phyloP scores from a whole-genome alignment of 176 grass and related monocot genomes.

The Rhipidocladum racemiflorum region DNA sequence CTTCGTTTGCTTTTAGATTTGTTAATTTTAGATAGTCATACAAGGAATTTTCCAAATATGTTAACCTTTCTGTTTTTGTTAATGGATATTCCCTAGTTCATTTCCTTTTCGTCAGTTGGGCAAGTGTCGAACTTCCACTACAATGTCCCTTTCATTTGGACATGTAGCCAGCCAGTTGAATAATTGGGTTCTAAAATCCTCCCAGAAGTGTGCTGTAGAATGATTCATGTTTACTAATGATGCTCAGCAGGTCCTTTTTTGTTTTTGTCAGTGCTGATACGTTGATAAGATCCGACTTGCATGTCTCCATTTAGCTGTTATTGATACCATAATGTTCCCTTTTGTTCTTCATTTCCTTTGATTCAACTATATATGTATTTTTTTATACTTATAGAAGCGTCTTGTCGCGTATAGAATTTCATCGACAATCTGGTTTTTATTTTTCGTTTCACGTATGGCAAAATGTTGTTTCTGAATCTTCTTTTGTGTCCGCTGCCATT shows the following conservation, averaged over 20 bases:
- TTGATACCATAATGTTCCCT: not conserved
- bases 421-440: not conserved
- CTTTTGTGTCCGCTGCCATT: not conserved
- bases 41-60: not conserved
- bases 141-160: slow-evolving; percentile 11
- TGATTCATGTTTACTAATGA: not conserved
- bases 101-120: slow-evolving; percentile 8
- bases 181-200: slow-evolving; percentile 22
- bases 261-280: slow-evolving; percentile 18
- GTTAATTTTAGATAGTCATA: not conserved
- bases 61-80: not conserved
- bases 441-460: slow-evolving; percentile 1
- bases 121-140: slow-evolving; percentile 22
- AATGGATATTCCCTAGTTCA: not conserved
- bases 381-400: not conserved
- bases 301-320: not conserved
- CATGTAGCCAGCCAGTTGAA: not conserved
- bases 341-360: not conserved
- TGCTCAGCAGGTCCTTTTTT: not conserved
- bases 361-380: not conserved
- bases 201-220: not conserved
- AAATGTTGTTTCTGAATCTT: not conserved
- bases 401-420: not conserved
- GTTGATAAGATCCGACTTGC: slow-evolving; percentile 13
- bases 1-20: no score